Evolutionary conservation across 768 basidiomycete genomes (phyloP).

Genomic region (Serendipita vermifera): DNA sequence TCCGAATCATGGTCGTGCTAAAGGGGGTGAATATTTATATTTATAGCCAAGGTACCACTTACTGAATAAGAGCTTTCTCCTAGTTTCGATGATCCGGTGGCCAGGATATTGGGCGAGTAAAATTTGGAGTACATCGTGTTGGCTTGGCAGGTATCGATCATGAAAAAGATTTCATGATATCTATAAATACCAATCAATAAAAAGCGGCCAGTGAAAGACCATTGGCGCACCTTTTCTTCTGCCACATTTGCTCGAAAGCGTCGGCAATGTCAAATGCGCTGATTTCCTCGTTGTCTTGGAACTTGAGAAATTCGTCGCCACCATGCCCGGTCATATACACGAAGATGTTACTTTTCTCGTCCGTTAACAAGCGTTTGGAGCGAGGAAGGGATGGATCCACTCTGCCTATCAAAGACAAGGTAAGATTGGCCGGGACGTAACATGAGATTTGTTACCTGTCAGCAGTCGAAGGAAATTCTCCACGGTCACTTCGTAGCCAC

Average conservation of each 20-base stretch:
- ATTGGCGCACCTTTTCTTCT: slow-evolving; percentile 66
- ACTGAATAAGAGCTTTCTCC: slow-evolving; percentile 92
- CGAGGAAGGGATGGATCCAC: slow-evolving; percentile 74
- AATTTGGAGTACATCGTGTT: slow-evolving; percentile 90
- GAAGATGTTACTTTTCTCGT: slow-evolving; percentile 85
- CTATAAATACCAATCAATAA: slow-evolving; percentile 29
- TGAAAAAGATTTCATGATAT: slow-evolving; percentile 94
- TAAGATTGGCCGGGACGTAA: neutral
- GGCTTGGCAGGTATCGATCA: slow-evolving; percentile 97
- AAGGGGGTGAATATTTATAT: neutral
- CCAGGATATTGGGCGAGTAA: slow-evolving; percentile 85
- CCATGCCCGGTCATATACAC: slow-evolving; percentile 99
- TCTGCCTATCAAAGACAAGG: slow-evolving; percentile 31
- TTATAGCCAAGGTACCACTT: neutral
- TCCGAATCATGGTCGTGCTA: slow-evolving; percentile 90
- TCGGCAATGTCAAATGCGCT: slow-evolving; percentile 96
- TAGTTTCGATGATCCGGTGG: slow-evolving; percentile 73
- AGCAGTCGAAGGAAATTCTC: slow-evolving; percentile 88
- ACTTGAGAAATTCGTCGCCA: slow-evolving; percentile 96
- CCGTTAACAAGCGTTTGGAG: slow-evolving; percentile 82
- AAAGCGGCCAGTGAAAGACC: neutral
- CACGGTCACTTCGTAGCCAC: slow-evolving; percentile 95
- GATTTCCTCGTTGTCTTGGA: slow-evolving; percentile 98
- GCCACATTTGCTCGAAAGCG: slow-evolving; percentile 97
- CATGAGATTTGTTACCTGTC: too few relatives aligned